Evolutionary conservation across 2,329 filamentous ascomycete genomes (phyloP).

Genomic region (Trichoderma pleuroti): DNA sequence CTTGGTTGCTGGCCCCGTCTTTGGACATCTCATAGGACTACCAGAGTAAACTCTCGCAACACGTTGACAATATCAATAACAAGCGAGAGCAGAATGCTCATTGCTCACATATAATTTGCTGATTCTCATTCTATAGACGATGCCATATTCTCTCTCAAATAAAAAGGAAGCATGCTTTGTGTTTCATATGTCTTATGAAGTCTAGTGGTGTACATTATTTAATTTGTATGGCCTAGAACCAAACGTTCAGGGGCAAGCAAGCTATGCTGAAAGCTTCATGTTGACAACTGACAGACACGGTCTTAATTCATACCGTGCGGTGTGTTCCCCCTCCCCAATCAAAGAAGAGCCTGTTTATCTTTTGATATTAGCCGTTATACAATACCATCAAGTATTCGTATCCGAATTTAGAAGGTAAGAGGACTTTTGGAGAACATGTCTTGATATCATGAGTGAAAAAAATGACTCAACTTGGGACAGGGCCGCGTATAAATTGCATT

Average conservation of each 20-base stretch:
- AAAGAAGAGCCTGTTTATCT: neutral
- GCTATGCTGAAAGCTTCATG: neutral
- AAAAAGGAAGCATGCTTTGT: neutral
- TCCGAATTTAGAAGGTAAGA: neutral
- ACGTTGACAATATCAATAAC: neutral
- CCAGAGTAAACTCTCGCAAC: neutral
- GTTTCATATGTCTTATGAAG: neutral
- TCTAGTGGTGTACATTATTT: neutral
- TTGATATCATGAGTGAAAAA: neutral
- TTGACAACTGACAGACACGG: neutral
- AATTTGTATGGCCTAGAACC: neutral
- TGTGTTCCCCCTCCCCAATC: neutral
- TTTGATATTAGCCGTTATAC: neutral
- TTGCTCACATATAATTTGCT: no score
- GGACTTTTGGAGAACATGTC: neutral
- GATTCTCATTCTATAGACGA: neutral
- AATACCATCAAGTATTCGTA: neutral
- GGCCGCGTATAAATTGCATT: neutral
- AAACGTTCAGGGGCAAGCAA: neutral
- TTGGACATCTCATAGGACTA: neutral
- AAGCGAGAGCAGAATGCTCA: neutral
- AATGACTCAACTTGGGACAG: neutral
- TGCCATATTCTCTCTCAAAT: neutral
- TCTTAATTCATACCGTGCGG: neutral
- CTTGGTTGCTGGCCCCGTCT: neutral